Evolutionary conservation across 176 grass and related monocot species (phyloP).

Genomic region (Dendrocalamus sinicus): DNA sequence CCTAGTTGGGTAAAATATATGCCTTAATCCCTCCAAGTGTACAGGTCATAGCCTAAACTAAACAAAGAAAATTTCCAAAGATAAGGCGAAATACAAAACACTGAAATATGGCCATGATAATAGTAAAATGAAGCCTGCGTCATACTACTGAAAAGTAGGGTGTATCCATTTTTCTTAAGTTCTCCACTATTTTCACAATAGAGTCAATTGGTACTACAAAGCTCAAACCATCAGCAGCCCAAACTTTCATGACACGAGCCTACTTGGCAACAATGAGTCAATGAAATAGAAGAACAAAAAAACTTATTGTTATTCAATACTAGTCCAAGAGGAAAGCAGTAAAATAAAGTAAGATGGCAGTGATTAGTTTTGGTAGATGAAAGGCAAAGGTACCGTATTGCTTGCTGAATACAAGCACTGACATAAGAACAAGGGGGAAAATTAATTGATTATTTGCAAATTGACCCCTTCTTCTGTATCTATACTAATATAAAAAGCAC

Average conservation of each 20-base stretch:
- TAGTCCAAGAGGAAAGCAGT: slow-evolving; percentile 28
- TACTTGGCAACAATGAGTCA: neutral
- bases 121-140: slow-evolving; percentile 19
- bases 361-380: neutral
- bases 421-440: neutral
- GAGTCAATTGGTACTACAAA: slow-evolving; percentile 88
- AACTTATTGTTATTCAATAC: slow-evolving; percentile 25
- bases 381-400: neutral
- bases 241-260: slow-evolving; percentile 54
- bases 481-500: too few relatives aligned
- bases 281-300: slow-evolving; percentile 26
- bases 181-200: slow-evolving; percentile 76
- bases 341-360: neutral
- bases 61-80: slow-evolving; percentile 23
- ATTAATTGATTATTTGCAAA: slow-evolving; percentile 21
- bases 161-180: slow-evolving; percentile 79
- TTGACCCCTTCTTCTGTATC: neutral
- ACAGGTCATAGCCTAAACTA: neutral
- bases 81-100: neutral
- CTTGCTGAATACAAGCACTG: neutral
- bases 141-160: neutral
- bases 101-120: neutral
- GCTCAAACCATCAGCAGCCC: slow-evolving; percentile 63
- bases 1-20: slow-evolving; percentile 7
- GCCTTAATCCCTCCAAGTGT: neutral